Conservation (phyloP, 345 rosid species). For the Euclidium syriacum region DNA sequence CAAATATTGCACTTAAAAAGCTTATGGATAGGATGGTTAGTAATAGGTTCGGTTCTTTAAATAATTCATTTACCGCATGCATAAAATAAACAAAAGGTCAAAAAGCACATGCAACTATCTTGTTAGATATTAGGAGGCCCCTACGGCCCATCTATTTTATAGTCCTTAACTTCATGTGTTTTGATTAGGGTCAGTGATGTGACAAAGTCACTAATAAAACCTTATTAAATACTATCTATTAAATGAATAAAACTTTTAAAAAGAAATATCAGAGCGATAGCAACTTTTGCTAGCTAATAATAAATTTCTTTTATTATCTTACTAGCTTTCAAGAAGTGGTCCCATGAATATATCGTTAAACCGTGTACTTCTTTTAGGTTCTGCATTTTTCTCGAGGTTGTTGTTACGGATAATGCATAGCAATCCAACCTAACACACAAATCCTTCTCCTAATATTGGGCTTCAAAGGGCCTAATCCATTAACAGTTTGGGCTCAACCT, state of each 20-base stretch:
- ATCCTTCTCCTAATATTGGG: neutral
- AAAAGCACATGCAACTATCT: slow-evolving; percentile 22
- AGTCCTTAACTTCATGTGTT: slow-evolving; percentile 8
- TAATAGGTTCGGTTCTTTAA: neutral
- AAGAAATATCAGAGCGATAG: no score
- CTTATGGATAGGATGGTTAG: neutral
- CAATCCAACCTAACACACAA: no score
- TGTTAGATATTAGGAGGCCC: slow-evolving; percentile 19
- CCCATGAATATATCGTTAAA: no score
- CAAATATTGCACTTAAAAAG: neutral
- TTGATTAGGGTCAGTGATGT: neutral
- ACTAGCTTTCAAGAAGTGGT: no score
- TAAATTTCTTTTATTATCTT: no score
- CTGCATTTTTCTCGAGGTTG: no score
- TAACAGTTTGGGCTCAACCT: neutral
- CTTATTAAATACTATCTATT: neutral
- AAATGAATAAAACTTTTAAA: neutral
- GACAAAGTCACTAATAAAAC: neutral
- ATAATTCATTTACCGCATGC: neutral
- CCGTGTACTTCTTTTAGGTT: no score
- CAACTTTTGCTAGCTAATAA: no score
- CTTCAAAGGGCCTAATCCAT: neutral
- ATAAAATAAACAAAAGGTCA: neutral
- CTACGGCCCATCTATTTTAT: neutral
- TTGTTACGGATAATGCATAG: no score